phyloP scores from a whole-genome alignment of 2,329 filamentous ascomycete genomes.

The Ceratocystis cacaofunesta region DNA sequence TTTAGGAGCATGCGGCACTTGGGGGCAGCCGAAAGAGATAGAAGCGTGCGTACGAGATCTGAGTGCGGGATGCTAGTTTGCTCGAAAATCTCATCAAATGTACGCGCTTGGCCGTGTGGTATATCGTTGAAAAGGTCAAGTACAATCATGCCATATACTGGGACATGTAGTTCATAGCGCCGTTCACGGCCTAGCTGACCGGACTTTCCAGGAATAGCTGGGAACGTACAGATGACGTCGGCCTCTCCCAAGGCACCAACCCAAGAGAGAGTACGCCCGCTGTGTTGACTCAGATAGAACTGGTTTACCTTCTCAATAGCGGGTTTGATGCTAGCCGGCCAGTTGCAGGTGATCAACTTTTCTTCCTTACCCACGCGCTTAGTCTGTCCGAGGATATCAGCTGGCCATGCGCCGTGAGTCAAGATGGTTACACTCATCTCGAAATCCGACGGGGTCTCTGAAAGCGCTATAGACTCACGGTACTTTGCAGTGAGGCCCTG shows the following conservation, averaged over 20 bases:
- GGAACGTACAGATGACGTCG: slow-evolving; percentile 70
- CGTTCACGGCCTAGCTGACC: slow-evolving; percentile 46
- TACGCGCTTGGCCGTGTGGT: slow-evolving; percentile 27
- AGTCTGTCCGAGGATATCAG: slow-evolving; percentile 62
- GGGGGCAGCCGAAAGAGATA: slow-evolving; percentile 65
- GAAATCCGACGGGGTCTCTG: slow-evolving; percentile 29
- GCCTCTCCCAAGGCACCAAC: slow-evolving; percentile 56
- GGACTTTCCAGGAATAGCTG: slow-evolving; percentile 55
- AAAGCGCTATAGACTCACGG: slow-evolving; percentile 27
- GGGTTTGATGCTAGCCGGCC: slow-evolving; percentile 11
- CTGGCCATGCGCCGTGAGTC: slow-evolving; percentile 89
- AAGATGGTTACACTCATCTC: slow-evolving; percentile 76
- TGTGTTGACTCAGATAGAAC: slow-evolving; percentile 78
- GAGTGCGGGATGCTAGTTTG: slow-evolving; percentile 60
- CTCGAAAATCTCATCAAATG: slow-evolving; percentile 66
- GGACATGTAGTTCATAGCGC: slow-evolving; percentile 79
- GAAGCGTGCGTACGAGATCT: slow-evolving; percentile 64
- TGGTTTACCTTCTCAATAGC: slow-evolving; percentile 46
- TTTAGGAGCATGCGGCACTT: slow-evolving; percentile 74
- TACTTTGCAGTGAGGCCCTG: slow-evolving; percentile 68
- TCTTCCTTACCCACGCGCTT: slow-evolving; percentile 24
- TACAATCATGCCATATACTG: slow-evolving; percentile 85
- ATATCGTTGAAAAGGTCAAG: slow-evolving; percentile 80
- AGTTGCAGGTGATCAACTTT: slow-evolving; percentile 27
- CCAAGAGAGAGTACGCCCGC: slow-evolving; percentile 81